Evolutionary conservation across 768 basidiomycete genomes (phyloP), one percentile per base, ranked within the genome.

Genomic region (Auriscalpium microsporum): DNA sequence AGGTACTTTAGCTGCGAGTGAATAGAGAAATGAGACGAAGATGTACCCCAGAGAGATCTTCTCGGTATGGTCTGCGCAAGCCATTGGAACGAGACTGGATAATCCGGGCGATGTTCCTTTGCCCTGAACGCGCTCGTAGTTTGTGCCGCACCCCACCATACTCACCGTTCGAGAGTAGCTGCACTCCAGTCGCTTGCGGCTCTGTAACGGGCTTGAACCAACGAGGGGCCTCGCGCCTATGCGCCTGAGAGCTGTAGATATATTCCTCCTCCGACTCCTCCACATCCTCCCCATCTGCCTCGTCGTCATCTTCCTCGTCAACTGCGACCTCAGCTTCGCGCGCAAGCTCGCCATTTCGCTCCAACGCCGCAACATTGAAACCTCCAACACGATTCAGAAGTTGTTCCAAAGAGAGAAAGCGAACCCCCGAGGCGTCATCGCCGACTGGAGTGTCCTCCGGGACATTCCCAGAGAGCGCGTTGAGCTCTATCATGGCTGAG

Each of bases 131-230:
- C 35, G 71, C 68, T 58, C 69, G 73, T 13, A 76, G 64, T 64
- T 83, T 83, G 53, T 73, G 69, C 37, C 73, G 72, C 36, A 89
- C 73, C 55, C 79, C 71, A 16, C 91, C 91, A 68, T 93, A 95
- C 52, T 93, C 87, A 47, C 92, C 92, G 61, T 83, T 77, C 60
- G 78, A 78, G 10, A 90, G 74, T 11, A 95, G 74, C 44, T 79
- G 73, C 14, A 83, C 63, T 2, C 92, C 92, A 35, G 71, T 75
- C 50, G 78, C 62, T 67, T 85, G 79, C 7, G 90, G 86, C 56
- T 84, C 78, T 17, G 68, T 80, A 21, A 78, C 73, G 45, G 70
- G 58, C 34, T 68, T 64, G 55, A 68, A 75, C 72, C 71, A 76
- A 11, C 57, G 62, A 35, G 59, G 65, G 47, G 67, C 65, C 58